Evolutionary conservation across 108 stramenopile genomes (phyloP).

Genomic region (Cylindrotheca fusiformis): DNA sequence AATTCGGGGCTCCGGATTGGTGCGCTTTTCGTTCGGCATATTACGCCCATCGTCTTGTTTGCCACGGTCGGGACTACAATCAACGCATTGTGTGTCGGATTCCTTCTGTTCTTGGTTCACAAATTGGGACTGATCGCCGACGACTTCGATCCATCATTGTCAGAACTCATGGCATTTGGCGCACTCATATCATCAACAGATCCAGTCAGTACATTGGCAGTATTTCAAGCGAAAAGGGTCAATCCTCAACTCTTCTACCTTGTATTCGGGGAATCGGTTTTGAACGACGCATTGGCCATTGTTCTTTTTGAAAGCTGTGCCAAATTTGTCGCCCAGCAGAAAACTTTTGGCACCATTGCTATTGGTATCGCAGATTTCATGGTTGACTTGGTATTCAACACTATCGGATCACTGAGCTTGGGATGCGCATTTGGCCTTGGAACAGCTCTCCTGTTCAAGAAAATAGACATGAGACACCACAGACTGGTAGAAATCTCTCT

Average conservation of each 20-base stretch:
- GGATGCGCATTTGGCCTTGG: conserved; percentile 49
- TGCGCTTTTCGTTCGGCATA: conserved; percentile 64
- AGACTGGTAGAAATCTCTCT: conserved; percentile 58
- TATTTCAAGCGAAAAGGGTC: conserved; percentile 80
- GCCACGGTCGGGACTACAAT: conserved; percentile 76
- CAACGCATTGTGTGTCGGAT: conserved; percentile 49
- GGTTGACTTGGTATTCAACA: conserved; percentile 55
- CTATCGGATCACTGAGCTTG: conserved; percentile 55
- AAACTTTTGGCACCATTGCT: conserved; percentile 30
- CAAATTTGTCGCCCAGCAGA: conserved; percentile 50
- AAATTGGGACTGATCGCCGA: conserved; percentile 28
- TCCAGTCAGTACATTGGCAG: conserved; percentile 81
- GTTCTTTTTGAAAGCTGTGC: conserved; percentile 68
- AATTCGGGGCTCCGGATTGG: conserved; percentile 65
- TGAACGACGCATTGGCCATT: conserved; percentile 88
- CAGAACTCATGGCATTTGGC: conserved; percentile 77
- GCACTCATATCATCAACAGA: conserved; percentile 84
- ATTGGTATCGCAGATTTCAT: conserved; percentile 37
- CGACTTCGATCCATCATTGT: conserved; percentile 37
- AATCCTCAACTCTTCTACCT: conserved; percentile 83
- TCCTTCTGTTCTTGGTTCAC: conserved; percentile 41
- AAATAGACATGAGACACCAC: conserved; percentile 49
- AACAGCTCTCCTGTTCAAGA: conserved; percentile 64
- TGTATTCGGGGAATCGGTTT: conserved; percentile 84
- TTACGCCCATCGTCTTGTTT: conserved; percentile 57